Percentiles rank a stretch among this genome's conserved stretches.
Conservation (phyloP, 2,329 filamentous ascomycete genomes). For the Lecanoromycetidae sp. region DNA sequence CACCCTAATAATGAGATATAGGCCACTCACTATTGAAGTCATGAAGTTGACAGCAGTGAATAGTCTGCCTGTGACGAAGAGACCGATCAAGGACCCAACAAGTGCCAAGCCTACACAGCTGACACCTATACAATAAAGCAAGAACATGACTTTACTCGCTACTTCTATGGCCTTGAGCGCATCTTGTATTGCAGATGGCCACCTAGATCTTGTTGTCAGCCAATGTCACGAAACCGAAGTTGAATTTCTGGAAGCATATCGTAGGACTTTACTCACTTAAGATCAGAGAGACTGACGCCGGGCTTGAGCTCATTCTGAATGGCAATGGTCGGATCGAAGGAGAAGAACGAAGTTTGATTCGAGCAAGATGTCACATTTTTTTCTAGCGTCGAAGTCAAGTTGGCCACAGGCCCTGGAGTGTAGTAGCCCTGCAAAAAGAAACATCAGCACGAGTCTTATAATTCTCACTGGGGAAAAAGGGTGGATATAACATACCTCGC, state of each 20-base stretch:
- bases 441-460: not conserved
- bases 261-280: too few relatives aligned
- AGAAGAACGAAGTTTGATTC: conserved; percentile 41
- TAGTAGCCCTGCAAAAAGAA: conserved; percentile 31
- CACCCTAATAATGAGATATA: not conserved
- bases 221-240: too few relatives aligned
- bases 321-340: conserved; percentile 42
- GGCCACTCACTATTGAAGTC: conserved; percentile 31
- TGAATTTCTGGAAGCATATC: too few relatives aligned
- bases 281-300: conserved; percentile 38
- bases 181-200: conserved; percentile 44
- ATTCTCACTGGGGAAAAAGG: not conserved
- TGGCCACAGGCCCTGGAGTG: conserved; percentile 31
- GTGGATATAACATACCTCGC: conserved; percentile 32
- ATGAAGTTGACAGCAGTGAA: conserved; percentile 40
- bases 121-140: conserved; percentile 49
- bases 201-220: too few relatives aligned
- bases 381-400: conserved; percentile 32
- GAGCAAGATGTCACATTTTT: conserved; percentile 46
- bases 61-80: conserved; percentile 35
- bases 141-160: conserved; percentile 41
- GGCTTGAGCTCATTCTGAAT: conserved; percentile 39
- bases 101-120: conserved; percentile 40
- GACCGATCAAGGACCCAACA: conserved; percentile 32
- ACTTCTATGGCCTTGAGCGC: conserved; percentile 40